These are phyloP conservation scores for Myxozyma neotropica DNA, from an alignment of 805 yeast genomes.

Conservation along the genomic window DNA sequence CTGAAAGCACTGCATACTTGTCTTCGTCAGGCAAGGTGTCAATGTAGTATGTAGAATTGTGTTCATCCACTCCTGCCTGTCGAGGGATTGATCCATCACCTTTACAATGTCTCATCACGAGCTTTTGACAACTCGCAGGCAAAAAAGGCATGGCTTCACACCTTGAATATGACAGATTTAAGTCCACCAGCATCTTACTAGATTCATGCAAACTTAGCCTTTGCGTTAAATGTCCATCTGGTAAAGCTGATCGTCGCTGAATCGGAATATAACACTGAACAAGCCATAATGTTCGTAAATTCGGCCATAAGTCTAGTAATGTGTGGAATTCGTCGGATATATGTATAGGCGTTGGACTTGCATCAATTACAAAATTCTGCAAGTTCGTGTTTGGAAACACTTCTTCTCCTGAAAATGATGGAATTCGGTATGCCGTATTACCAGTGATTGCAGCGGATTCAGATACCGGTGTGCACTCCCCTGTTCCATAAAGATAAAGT, in stretches of 20 bases:
- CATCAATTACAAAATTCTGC: not conserved
- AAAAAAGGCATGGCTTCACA: not conserved
- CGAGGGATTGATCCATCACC: conserved; percentile 5
- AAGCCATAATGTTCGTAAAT: conserved; percentile 6
- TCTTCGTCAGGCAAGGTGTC: not conserved
- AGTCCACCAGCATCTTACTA: not conserved
- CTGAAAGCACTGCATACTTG: not conserved
- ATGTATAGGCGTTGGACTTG: not conserved
- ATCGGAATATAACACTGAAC: not conserved
- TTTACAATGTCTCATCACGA: not conserved
- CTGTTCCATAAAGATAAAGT: not conserved
- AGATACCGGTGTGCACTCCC: not conserved
- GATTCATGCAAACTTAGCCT: not conserved
- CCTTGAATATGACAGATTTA: not conserved
- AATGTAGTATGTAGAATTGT: not conserved
- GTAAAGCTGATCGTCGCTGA: not conserved
- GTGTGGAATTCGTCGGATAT: conserved; percentile 5
- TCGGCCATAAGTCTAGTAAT: conserved; percentile 11
- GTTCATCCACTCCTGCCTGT: not conserved
- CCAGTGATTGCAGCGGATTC: not conserved
- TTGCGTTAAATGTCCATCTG: not conserved
- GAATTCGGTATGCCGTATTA: not conserved
- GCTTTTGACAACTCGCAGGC: conserved; percentile 5
- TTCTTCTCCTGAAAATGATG: not conserved
- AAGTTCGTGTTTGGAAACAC: not conserved